Evolutionary conservation across 192 early-diverging fungal genomes (phyloP).

Genomic region (Coemansia sp.): DNA sequence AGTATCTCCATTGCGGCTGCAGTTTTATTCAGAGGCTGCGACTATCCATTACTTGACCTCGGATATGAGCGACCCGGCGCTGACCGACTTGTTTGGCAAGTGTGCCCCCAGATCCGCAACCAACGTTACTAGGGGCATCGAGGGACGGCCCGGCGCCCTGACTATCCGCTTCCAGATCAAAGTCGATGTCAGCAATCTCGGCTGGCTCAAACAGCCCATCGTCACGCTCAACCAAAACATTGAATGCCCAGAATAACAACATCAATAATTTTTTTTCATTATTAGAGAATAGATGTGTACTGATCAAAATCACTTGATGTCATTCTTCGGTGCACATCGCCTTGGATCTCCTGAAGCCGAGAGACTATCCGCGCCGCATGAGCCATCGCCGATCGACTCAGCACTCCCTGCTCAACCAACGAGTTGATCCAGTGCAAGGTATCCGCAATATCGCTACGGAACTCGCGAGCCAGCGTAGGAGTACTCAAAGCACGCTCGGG

Average conservation of each 20-base stretch:
- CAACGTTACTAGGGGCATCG: background rate
- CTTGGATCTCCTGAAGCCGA: constrained; percentile 42
- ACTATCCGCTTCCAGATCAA: constrained; percentile 49
- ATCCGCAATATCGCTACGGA: constrained; percentile 38
- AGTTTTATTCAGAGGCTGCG: constrained; percentile 28
- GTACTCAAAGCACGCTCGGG: constrained; percentile 34
- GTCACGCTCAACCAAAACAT: constrained; percentile 52
- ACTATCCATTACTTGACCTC: constrained; percentile 38
- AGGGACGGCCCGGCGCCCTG: constrained; percentile 20
- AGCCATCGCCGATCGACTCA: constrained; percentile 11
- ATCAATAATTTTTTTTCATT: background rate
- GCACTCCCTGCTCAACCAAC: constrained; percentile 12
- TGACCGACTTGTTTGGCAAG: constrained; percentile 47
- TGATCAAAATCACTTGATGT: constrained; percentile 11
- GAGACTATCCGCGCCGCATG: constrained; percentile 36
- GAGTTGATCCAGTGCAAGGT: constrained; percentile 28
- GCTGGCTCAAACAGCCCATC: constrained; percentile 46
- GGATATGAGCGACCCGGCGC: constrained; percentile 40
- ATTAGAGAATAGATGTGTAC: constrained; percentile 24
- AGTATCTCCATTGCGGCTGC: constrained; percentile 20
- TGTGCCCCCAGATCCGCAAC: constrained; percentile 25
- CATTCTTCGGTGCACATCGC: constrained; percentile 18
- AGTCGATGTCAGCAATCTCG: constrained; percentile 34
- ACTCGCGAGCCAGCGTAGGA: constrained; percentile 44
- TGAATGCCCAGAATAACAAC: constrained; percentile 44